Evolutionary conservation across 495 filamentous ascomycete genomes (phyloP), one percentile per base, ranked within the genome.

Genomic region (Chaetomium tenue): DNA sequence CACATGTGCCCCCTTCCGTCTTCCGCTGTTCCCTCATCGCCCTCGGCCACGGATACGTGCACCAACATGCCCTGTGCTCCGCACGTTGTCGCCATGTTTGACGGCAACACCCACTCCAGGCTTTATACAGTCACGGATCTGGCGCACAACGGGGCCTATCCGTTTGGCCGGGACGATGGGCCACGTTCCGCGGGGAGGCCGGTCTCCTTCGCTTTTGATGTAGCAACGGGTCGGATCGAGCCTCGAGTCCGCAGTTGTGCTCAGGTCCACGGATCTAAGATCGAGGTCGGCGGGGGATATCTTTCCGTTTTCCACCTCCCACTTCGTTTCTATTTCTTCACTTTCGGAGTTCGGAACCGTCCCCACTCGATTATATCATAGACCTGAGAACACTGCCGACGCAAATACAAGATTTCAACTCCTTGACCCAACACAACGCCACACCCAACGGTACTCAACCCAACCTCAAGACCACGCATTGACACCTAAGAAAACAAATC

Each of bases 1-100:
- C 44, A 52, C 53, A 12, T 53, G 56, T 58, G 62, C 46, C 33
- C 51, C 37, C 13, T 59, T 12, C 53, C 55, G 30, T 37, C 23
- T 28, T 44, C 33, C 39, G 46, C 48, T 53, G 46, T 53, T 50
- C 18, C 46, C 30, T 44, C 33, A 22, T 52, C 33, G 42, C 16
- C 20, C 23, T 58, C 62, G 23, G 33, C 46, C 44, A 11, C 62
- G 62, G 62, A 46, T 64, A 64, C 46, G 47, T 64, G 47, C 62
- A 53, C 62, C 12, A 5, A 58, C 3, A 33, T 26, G 39, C 26
- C 48, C 50, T 64, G 62, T 64, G 54, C 62, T 54, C 44, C 56
- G 11, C 28, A n/a, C 4, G 22, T n/a, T 58, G 46, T 40, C 42
- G 53, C 61, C 59, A 28, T 52, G 56, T 59, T 59, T 53, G 62